Percentiles rank a stretch among this genome's conserved stretches.
Evolutionary conservation across 352 stramenopile species (phyloP).

Genomic region (Pythium periplocum): DNA sequence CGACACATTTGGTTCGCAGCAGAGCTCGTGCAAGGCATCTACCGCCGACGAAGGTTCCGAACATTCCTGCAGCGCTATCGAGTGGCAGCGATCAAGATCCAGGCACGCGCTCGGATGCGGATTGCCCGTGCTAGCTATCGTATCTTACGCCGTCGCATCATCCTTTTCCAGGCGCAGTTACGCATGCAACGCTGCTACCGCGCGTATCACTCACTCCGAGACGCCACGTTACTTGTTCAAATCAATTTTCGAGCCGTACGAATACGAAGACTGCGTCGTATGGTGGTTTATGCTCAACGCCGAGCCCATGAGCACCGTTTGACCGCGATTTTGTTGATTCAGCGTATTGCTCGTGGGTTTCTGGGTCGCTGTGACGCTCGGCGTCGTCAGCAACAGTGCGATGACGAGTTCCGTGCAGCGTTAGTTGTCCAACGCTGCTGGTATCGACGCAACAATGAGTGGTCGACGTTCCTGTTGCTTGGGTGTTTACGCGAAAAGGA

Average conservation of each 20-base stretch:
- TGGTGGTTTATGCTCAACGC: conserved; percentile 54
- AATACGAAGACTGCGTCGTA: conserved; percentile 37
- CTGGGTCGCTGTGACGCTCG: conserved; percentile 30
- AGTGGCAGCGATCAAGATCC: conserved; percentile 47
- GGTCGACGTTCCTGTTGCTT: conserved; percentile 77
- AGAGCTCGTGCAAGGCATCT: conserved; percentile 47
- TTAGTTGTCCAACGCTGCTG: conserved; percentile 70
- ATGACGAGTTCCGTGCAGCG: conserved; percentile 52
- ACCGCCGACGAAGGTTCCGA: conserved; percentile 49
- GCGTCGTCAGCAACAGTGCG: conserved; percentile 18
- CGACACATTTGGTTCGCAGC: conserved; percentile 56
- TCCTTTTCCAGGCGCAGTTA: conserved; percentile 47
- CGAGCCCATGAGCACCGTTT: conserved; percentile 38
- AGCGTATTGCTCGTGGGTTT: conserved; percentile 56
- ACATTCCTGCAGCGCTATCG: conserved; percentile 46
- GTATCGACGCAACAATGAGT: conserved; percentile 81
- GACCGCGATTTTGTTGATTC: conserved; percentile 34
- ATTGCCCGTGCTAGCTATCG: conserved; percentile 29
- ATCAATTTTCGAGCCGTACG: conserved; percentile 42
- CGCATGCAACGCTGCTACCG: conserved; percentile 43
- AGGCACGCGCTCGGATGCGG: conserved; percentile 52
- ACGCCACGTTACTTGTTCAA: conserved; percentile 50
- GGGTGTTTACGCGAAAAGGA: conserved; percentile 70
- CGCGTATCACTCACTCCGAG: conserved; percentile 36
- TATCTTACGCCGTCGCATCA: conserved; percentile 26